These are phyloP conservation scores for Kuraishia piskuri DNA, from an alignment of 805 yeast species.

Conservation along the genomic window DNA sequence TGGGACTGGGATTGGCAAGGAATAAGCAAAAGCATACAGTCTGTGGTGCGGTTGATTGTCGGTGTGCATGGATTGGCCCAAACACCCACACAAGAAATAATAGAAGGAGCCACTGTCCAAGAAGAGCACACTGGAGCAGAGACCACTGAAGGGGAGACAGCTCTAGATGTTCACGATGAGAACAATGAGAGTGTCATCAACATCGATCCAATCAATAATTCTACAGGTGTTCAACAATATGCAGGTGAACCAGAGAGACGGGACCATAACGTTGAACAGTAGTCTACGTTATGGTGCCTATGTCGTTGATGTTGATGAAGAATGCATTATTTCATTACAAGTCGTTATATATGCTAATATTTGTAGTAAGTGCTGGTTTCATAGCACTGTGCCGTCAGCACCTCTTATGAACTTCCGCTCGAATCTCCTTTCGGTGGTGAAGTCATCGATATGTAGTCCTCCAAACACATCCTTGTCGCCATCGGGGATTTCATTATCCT, in stretches of 20 bases:
- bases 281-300: too few species aligned
- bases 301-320: background rate
- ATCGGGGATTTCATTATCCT: constrained; percentile 1
- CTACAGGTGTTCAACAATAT: background rate
- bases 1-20: constrained; percentile 23
- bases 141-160: background rate
- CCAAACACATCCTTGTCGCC: constrained; percentile 10
- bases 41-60: background rate
- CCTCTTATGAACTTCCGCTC: background rate
- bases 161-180: background rate
- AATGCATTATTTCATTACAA: background rate
- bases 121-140: background rate
- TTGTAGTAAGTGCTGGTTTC: background rate
- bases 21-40: background rate
- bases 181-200: background rate
- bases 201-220: background rate
- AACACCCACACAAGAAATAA: background rate
- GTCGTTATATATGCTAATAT: background rate
- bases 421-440: constrained; percentile 5
- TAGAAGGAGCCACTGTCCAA: background rate
- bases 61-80: background rate
- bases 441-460: constrained; percentile 14
- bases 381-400: background rate
- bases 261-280: too few species aligned
- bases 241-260: background rate